Evolutionary conservation across 2,329 filamentous ascomycete genomes (phyloP).

Genomic region (Neocatenulostroma microsporum): DNA sequence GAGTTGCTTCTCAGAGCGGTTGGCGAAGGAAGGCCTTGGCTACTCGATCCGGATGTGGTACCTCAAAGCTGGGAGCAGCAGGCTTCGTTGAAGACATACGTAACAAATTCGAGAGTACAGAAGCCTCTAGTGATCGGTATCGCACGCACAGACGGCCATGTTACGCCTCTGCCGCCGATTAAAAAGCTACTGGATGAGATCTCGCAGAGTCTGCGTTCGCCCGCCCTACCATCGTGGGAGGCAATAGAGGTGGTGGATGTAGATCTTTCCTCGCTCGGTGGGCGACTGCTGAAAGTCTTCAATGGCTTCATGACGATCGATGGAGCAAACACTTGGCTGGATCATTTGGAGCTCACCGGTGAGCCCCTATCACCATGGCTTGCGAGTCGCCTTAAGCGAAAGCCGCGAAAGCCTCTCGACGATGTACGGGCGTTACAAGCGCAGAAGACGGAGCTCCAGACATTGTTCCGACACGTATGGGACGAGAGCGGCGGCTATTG

Average conservation of each 20-base stretch:
- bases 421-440: conserved; percentile 48
- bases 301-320: conserved; percentile 54
- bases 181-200: conserved; percentile 41
- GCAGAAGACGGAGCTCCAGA: conserved; percentile 45
- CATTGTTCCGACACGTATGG: conserved; percentile 53
- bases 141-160: conserved; percentile 43
- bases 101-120: conserved; percentile 15
- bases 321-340: conserved; percentile 49
- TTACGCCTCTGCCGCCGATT: conserved; percentile 47
- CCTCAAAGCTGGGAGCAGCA: conserved; percentile 33
- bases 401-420: conserved; percentile 40
- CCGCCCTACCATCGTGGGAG: conserved; percentile 21
- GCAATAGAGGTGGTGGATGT: conserved; percentile 53
- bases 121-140: conserved; percentile 39
- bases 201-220: conserved; percentile 31
- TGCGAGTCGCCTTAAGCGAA: conserved; percentile 43
- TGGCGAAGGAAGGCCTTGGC: conserved; percentile 46
- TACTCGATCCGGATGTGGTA: conserved; percentile 38
- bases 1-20: conserved; percentile 49
- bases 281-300: conserved; percentile 49
- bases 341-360: conserved; percentile 47
- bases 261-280: conserved; percentile 45
- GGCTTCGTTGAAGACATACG: conserved; percentile 9
- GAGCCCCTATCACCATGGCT: conserved; percentile 57
- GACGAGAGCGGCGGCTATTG: conserved; percentile 34